Percentiles rank a stretch among this genome's conserved stretches.
These are phyloP conservation scores for Neodidymelliopsis sp. DNA, from an alignment of 2,329 filamentous ascomycete genomes.

Conservation along the genomic window DNA sequence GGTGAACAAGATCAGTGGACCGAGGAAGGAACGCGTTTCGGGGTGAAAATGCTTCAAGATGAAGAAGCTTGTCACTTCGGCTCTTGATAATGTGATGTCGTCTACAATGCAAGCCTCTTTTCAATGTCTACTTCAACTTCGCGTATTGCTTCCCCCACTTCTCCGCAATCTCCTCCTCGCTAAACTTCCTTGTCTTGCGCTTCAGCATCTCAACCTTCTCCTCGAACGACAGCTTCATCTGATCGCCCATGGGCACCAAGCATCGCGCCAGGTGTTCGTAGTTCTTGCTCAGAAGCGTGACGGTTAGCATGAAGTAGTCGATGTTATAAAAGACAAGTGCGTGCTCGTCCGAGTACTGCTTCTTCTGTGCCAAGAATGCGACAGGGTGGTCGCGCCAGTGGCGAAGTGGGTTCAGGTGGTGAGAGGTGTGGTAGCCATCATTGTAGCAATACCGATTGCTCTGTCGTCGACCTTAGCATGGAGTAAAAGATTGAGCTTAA, in stretches of 20 bases:
- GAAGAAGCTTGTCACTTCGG: too few species aligned
- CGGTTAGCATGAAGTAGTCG: conserved; percentile 79
- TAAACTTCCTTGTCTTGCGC: conserved; percentile 70
- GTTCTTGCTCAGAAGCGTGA: conserved; percentile 73
- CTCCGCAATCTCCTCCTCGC: conserved; percentile 67
- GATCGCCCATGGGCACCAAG: conserved; percentile 76
- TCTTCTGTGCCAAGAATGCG: conserved; percentile 74
- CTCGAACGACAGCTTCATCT: conserved; percentile 70
- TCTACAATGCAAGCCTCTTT: too few species aligned
- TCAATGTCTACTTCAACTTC: conserved; percentile 28
- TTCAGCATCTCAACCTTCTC: conserved; percentile 70
- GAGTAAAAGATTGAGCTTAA: background rate
- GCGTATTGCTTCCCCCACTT: conserved; percentile 60
- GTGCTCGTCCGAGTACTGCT: conserved; percentile 69
- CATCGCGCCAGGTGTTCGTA: conserved; percentile 74
- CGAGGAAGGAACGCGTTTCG: too few species aligned
- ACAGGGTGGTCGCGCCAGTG: conserved; percentile 84
- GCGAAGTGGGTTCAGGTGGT: conserved; percentile 78
- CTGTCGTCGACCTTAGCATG: conserved; percentile 51
- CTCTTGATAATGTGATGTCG: too few species aligned
- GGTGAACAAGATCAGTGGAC: too few species aligned
- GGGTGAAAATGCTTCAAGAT: too few species aligned
- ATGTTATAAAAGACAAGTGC: conserved; percentile 83
- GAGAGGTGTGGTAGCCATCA: conserved; percentile 82
- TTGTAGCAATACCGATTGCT: conserved; percentile 85